Evolutionary conservation across 768 basidiomycete genomes (phyloP), one percentile per base, ranked within the genome.

Genomic region (Termitomyces sp.): DNA sequence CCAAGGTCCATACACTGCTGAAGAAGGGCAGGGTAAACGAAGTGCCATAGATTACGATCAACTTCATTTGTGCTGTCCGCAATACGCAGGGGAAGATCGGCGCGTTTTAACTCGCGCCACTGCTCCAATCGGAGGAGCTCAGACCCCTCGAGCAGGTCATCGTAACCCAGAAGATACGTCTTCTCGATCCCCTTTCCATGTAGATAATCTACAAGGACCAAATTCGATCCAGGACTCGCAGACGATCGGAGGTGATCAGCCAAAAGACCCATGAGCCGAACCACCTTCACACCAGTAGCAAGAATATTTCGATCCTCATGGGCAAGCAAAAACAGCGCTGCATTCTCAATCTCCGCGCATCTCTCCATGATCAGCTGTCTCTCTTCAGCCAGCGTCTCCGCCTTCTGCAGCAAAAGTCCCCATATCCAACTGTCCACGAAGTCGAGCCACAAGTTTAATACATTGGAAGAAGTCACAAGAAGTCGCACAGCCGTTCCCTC

Each of bases 31-130:
- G 92, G 87, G 63, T 84, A 89, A 50, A 90, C 71, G 66, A 85
- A 86, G 56, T 84, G 78, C 92, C 92, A 94, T 20, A 94, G 73
- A 49, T 79, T 82, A 52, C 81, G 80, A 67, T 94, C 92, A 52
- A 82, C 78, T 41, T 84, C 80, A 47, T 85, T 78, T 6, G 75
- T 72, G 69, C 91, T 93, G 58, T 91, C 89, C 10, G 85, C 89
- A 53, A 94, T 82, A 23, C 83, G 81, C 13, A 93, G 73, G 13
- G 85, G 77, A 32, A 84, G 72, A 58, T 89, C 88, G 0, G 74
- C 70, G 49, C 78, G 79, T 28, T 75, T 75, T 7, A 81, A 81
- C 54, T 85, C 77, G 63, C 77, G 77, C 89, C 89, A 91, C 61
- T 87, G 83, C 32, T 82, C 80, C 26, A 91, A 73, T 13, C 89